These are phyloP conservation scores for Trichoderma sp. DNA, from an alignment of 2,329 filamentous ascomycete genomes.

Conservation along the genomic window DNA sequence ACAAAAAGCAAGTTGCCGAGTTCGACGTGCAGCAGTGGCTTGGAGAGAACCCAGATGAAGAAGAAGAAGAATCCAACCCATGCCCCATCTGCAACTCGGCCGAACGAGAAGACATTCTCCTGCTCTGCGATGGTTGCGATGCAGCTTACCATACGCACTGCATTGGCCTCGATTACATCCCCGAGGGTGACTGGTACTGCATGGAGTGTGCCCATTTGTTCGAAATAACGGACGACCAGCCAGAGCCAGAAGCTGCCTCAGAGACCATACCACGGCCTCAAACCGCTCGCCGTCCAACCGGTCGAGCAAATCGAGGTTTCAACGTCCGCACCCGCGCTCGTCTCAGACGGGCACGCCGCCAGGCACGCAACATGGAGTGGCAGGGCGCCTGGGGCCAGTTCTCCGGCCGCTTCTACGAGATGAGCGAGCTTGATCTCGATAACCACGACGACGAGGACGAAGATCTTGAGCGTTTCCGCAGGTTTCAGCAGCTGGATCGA, in stretches of 20 bases:
- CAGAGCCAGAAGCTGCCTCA: constrained; percentile 34
- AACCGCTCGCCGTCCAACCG: constrained; percentile 34
- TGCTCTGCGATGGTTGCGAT: constrained; percentile 91
- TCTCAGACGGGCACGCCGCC: constrained; percentile 57
- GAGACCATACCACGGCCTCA: constrained; percentile 36
- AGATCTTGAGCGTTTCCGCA: constrained; percentile 60
- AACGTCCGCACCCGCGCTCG: constrained; percentile 58
- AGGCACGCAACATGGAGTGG: constrained; percentile 79
- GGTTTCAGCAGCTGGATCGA: constrained; percentile 56
- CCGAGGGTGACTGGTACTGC: constrained; percentile 85
- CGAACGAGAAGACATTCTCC: constrained; percentile 79
- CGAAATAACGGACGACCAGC: constrained; percentile 34
- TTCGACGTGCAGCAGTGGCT: constrained; percentile 76
- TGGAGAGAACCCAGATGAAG: constrained; percentile 71
- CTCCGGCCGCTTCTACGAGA: constrained; percentile 62
- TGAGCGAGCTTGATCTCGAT: constrained; percentile 45
- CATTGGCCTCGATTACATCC: constrained; percentile 76
- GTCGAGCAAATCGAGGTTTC: constrained; percentile 37
- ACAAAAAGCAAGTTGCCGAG: constrained; percentile 87
- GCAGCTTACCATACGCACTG: constrained; percentile 90
- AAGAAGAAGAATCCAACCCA: constrained; percentile 67
- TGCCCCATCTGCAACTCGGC: constrained; percentile 83
- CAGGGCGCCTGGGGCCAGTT: constrained; percentile 78
- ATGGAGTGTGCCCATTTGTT: constrained; percentile 70
- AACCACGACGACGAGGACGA: constrained; percentile 64